Conservation (phyloP, 2,329 filamentous ascomycete species). For the Calonectria pauciramosa region DNA sequence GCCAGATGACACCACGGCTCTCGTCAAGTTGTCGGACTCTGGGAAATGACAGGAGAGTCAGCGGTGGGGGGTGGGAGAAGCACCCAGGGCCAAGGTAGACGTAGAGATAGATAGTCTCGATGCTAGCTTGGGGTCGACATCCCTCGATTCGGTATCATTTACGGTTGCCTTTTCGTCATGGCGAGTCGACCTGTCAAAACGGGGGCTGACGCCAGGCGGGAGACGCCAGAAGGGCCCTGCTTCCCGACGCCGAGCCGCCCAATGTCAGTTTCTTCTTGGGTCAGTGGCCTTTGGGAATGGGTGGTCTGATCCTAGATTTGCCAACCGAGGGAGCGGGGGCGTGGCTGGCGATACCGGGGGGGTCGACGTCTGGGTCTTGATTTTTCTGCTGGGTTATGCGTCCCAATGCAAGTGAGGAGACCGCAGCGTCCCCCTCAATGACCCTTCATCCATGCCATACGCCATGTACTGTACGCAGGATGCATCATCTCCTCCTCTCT, state of each 20-base stretch:
- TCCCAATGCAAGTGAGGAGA: not conserved
- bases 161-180: not conserved
- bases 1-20: conserved; percentile 37
- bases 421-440: not conserved
- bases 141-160: conserved; percentile 22
- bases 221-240: conserved; percentile 7
- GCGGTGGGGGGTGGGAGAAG: not conserved
- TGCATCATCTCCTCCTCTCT: not conserved
- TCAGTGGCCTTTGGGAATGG: conserved; percentile 33
- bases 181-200: conserved; percentile 7
- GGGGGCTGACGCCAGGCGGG: conserved; percentile 6
- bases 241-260: conserved; percentile 15
- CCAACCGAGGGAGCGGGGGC: conserved; percentile 46
- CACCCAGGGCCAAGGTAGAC: not conserved
- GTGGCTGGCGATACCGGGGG: conserved; percentile 40
- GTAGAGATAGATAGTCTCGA: conserved; percentile 10
- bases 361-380: conserved; percentile 34
- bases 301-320: conserved; percentile 47
- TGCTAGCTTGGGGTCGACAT: not conserved
- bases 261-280: conserved; percentile 8
- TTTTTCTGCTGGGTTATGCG: conserved; percentile 22
- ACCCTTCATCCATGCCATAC: not conserved
- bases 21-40: not conserved
- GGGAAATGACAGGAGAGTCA: not conserved
- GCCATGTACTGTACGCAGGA: not conserved